Evolutionary conservation across 306 rosid species (phyloP), one percentile per base, ranked within the genome.

Genomic region (Citrullus mucosospermus): DNA sequence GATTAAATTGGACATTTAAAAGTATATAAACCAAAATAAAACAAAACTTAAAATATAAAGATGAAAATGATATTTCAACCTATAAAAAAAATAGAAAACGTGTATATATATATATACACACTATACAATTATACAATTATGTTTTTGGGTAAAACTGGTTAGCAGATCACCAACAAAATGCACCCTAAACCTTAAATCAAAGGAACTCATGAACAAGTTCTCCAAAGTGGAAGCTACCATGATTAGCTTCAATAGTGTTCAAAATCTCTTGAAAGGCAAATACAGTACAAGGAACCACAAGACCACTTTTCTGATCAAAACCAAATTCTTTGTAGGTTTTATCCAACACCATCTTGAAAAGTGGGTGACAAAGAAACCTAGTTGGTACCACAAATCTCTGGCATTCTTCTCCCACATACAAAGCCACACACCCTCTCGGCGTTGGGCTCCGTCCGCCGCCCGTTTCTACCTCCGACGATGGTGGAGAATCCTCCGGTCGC

Each of bases 311-410:
- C 56, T 92, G 98, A 72, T 91, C 83, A 54, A 89, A 95, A 15
- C 98, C 98, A 77, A 88, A 95, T 83, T 92, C 98, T 53, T 89
- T 78, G 79, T 82, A 81, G 4, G 98, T 83, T 80, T 92, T 95
- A 77, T 92, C 92, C 53, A 92, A n/a, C 80, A 92, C 51, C 79
- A 92, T 95, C 93, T 89, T 95, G 88, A 95, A 91, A 22, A 95
- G 88, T 2, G 98, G 98, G 63, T 92, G 98, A 56, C 89, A 80
- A 51, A 95, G 97, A 80, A 81, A 92, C 82, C 88, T 82, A 8
- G 92, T 95, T 6, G 90, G 95, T 43, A 95, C 93, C 77, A 92
- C 92, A 77, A 83, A 85, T 53, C 97, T 84, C 17, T 78, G 89
- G 12, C 81, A 83, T 62, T 95, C 97, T 9, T 92, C 92, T 18